Percentiles rank a stretch among this genome's conserved stretches.
Conservation (phyloP, 192 early-diverging fungal species). For the Entomortierella chlamydospora region DNA sequence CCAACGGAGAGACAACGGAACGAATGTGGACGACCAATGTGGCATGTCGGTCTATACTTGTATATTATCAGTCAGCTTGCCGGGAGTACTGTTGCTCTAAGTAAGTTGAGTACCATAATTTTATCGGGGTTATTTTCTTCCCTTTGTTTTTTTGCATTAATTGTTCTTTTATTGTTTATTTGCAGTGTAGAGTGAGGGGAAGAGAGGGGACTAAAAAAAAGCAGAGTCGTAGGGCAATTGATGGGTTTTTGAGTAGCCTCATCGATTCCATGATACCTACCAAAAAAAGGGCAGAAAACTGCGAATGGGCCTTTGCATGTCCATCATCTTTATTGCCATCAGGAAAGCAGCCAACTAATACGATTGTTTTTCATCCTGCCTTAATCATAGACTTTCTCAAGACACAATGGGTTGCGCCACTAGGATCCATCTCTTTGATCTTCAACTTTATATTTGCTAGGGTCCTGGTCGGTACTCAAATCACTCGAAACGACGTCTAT, state of each 20-base stretch:
- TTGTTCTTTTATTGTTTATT: no score
- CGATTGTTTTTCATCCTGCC: no score
- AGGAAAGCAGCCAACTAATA: no score
- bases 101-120: conserved; percentile 50
- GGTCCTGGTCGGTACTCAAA: conserved; percentile 66
- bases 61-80: conserved; percentile 64
- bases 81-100: conserved; percentile 68
- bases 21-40: conserved; percentile 68
- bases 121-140: neutral
- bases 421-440: conserved; percentile 66
- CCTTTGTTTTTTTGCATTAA: no score
- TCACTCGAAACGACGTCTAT: conserved; percentile 61
- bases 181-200: no score
- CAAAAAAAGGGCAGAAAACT: neutral
- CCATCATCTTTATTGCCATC: no score
- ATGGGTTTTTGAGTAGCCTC: neutral
- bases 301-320: neutral
- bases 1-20: conserved; percentile 56
- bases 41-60: conserved; percentile 69
- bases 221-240: no score
- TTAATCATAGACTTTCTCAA: conserved; percentile 69
- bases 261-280: no score
- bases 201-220: no score
- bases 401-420: conserved; percentile 70
- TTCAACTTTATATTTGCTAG: conserved; percentile 73